Evolutionary conservation across 2,329 filamentous ascomycete genomes (phyloP).

Genomic region (Fusarium albosuccineum): DNA sequence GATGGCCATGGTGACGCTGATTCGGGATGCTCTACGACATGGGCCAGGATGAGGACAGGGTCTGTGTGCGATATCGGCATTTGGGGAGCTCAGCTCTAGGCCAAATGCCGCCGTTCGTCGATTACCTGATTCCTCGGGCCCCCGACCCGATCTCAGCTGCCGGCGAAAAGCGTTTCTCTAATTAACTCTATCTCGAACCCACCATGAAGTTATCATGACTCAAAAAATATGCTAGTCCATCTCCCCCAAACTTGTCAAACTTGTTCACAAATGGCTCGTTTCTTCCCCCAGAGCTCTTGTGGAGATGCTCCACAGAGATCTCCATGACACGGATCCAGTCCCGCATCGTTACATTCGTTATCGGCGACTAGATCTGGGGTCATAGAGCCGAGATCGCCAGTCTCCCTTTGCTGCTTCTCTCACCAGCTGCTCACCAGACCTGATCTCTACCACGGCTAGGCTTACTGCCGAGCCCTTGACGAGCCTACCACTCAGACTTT

Average conservation of each 20-base stretch:
- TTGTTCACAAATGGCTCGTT: background rate
- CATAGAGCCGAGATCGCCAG: background rate
- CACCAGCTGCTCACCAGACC: background rate
- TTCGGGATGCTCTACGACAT: background rate
- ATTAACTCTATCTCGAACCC: background rate
- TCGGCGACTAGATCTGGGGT: background rate
- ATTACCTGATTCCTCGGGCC: background rate
- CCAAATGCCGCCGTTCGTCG: background rate
- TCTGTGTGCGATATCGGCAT: background rate
- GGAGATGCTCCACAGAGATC: background rate
- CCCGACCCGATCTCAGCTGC: background rate
- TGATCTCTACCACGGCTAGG: background rate
- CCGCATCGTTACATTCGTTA: background rate
- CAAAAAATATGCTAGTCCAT: background rate
- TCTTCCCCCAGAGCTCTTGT: slow-evolving; percentile 1
- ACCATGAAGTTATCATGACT: background rate
- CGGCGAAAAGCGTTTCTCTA: too few relatives aligned
- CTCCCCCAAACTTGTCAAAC: background rate
- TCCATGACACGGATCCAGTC: too few relatives aligned
- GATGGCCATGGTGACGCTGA: too few relatives aligned
- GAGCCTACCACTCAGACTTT: too few relatives aligned
- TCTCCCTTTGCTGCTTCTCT: background rate
- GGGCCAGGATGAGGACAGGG: slow-evolving; percentile 1
- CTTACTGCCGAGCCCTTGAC: too few relatives aligned
- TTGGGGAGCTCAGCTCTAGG: background rate